These are phyloP conservation scores for Huntiella bhutanensis DNA, from an alignment of 2,329 filamentous ascomycete genomes.

Conservation along the genomic window DNA sequence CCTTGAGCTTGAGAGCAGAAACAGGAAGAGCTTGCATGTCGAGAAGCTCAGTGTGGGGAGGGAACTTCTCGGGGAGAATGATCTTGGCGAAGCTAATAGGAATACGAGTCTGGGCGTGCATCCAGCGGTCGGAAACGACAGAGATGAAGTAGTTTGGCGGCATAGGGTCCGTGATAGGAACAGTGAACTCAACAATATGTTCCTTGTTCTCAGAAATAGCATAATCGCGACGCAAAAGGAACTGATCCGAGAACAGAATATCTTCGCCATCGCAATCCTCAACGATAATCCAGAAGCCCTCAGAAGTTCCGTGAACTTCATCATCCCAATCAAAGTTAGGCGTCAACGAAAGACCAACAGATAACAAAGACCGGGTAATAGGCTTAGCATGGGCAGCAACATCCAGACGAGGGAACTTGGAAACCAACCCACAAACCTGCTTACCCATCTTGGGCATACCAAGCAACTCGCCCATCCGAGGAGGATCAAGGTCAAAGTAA, in stretches of 20 bases:
- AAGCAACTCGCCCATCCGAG: slow-evolving; percentile 85
- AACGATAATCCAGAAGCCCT: slow-evolving; percentile 92
- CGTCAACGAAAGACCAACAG: slow-evolving; percentile 75
- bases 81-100: slow-evolving; percentile 91
- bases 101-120: slow-evolving; percentile 89
- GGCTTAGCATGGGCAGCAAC: slow-evolving; percentile 88
- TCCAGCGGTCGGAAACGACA: slow-evolving; percentile 88
- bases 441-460: slow-evolving; percentile 78
- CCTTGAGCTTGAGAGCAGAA: slow-evolving; percentile 67
- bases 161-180: slow-evolving; percentile 93
- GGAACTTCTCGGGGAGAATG: slow-evolving; percentile 86
- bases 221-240: slow-evolving; percentile 78
- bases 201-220: slow-evolving; percentile 73
- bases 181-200: slow-evolving; percentile 88
- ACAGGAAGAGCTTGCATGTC: slow-evolving; percentile 85
- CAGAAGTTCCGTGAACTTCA: slow-evolving; percentile 64
- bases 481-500: slow-evolving; percentile 92
- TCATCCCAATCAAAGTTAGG: slow-evolving; percentile 96
- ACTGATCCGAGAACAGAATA: slow-evolving; percentile 85
- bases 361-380: slow-evolving; percentile 81
- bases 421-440: slow-evolving; percentile 66
- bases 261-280: slow-evolving; percentile 97
- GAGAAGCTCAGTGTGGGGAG: slow-evolving; percentile 76
- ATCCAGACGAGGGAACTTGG: slow-evolving; percentile 84
- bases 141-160: slow-evolving; percentile 98